Conservation (phyloP, 352 stramenopile species). For the Globisporangium barbulae region DNA sequence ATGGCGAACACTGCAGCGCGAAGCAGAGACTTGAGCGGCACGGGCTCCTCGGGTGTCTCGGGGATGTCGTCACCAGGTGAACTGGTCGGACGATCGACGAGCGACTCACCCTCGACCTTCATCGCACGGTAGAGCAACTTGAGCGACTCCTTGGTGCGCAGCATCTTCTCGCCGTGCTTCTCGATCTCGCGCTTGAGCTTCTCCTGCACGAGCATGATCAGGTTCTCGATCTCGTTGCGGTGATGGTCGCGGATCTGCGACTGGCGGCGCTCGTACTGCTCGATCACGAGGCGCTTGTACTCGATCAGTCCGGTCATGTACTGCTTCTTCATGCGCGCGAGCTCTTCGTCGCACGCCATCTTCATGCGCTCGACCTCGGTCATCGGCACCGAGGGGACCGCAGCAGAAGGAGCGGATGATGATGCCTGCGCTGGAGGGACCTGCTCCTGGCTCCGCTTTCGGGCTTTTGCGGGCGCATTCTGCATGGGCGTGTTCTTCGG, state of each 20-base stretch:
- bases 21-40: conserved; percentile 54
- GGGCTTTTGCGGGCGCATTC: conserved; percentile 1
- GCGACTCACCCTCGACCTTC: conserved; percentile 11
- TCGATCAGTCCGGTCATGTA: conserved; percentile 54
- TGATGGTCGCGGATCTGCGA: conserved; percentile 53
- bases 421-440: neutral
- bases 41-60: conserved; percentile 17
- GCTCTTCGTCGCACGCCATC: conserved; percentile 30
- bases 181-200: conserved; percentile 60
- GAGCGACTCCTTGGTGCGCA: conserved; percentile 51
- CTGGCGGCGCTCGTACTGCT: conserved; percentile 65
- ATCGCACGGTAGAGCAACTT: conserved; percentile 63
- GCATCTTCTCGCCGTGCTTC: conserved; percentile 45
- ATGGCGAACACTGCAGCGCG: conserved; percentile 61
- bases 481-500: conserved; percentile 22
- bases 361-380: conserved; percentile 45
- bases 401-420: neutral
- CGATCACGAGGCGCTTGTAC: conserved; percentile 72
- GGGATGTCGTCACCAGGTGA: neutral
- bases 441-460: neutral
- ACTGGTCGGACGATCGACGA: neutral
- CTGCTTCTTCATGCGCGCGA: conserved; percentile 50
- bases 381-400: conserved; percentile 15
- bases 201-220: conserved; percentile 53
- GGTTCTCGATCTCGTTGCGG: conserved; percentile 55